These are phyloP conservation scores for Ustulina deusta DNA, from an alignment of 2,329 filamentous ascomycete species.

Conservation along the genomic window DNA sequence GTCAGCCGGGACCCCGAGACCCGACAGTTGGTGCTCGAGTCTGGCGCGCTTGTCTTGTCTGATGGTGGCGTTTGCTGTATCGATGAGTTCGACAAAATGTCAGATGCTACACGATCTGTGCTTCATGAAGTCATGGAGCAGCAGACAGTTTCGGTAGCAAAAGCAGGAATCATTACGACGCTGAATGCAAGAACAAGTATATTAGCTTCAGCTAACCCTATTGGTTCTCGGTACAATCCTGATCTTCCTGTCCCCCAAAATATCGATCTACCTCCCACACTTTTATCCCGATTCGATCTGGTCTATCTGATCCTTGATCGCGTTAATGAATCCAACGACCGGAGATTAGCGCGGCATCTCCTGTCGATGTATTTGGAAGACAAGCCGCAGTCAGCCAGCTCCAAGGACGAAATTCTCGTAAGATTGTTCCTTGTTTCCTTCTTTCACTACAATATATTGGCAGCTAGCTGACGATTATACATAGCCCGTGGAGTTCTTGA, in stretches of 20 bases:
- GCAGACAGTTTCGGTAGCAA: slow-evolving; percentile 85
- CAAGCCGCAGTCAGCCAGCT: slow-evolving; percentile 83
- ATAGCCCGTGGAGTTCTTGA: slow-evolving; percentile 93
- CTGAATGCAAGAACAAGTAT: slow-evolving; percentile 96
- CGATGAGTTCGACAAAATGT: slow-evolving; percentile 90
- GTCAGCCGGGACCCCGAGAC: slow-evolving; percentile 85
- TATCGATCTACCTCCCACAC: slow-evolving; percentile 94
- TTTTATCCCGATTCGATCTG: slow-evolving; percentile 95
- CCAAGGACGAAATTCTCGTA: slow-evolving; percentile 82
- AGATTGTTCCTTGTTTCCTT: slow-evolving; percentile 52
- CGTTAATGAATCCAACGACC: slow-evolving; percentile 89
- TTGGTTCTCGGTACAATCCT: slow-evolving; percentile 97
- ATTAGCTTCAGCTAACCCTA: slow-evolving; percentile 95
- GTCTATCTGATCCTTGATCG: slow-evolving; percentile 97
- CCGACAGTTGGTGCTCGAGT: slow-evolving; percentile 82
- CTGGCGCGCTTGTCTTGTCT: slow-evolving; percentile 81
- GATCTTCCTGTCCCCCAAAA: slow-evolving; percentile 97
- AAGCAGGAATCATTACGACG: slow-evolving; percentile 96
- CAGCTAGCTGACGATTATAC: slow-evolving; percentile 46
- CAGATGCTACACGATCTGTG: slow-evolving; percentile 80
- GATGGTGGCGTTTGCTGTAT: slow-evolving; percentile 88
- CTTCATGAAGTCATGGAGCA: slow-evolving; percentile 92
- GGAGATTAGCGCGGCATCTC: slow-evolving; percentile 89
- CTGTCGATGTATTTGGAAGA: slow-evolving; percentile 98
- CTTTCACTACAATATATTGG: background rate